phyloP scores from a whole-genome alignment of 176 grass and related monocot genomes.

The Musa schizocarpa region DNA sequence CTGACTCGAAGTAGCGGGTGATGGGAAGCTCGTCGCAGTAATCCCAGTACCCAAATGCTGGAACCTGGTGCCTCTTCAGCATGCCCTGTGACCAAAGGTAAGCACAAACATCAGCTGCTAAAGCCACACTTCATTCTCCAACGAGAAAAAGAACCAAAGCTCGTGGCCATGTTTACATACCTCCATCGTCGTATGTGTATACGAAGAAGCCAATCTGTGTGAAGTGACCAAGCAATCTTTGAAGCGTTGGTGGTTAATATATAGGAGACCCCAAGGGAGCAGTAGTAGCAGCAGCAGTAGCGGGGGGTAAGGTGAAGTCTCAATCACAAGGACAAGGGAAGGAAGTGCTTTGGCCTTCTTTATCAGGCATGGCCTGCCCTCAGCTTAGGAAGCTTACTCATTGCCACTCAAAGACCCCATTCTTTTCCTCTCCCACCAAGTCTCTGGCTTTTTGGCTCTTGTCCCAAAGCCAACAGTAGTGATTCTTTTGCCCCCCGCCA shows the following conservation, averaged over 20 bases:
- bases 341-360: conserved; percentile 16
- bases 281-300: not conserved
- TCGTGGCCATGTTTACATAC: not conserved
- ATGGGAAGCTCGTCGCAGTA: conserved; percentile 8
- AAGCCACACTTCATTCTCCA: too few species aligned
- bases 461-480: not conserved
- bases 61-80: conserved; percentile 6
- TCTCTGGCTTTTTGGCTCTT: not conserved
- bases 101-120: not conserved
- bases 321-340: conserved; percentile 2
- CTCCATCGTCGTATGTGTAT: not conserved
- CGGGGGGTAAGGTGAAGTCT: not conserved
- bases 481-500: not conserved
- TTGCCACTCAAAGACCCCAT: conserved; percentile 6
- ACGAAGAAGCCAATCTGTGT: too few species aligned
- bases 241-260: not conserved
- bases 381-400: conserved; percentile 5
- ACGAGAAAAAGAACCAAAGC: not conserved
- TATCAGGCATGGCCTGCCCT: conserved; percentile 5
- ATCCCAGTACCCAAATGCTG: conserved; percentile 5
- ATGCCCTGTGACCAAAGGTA: not conserved
- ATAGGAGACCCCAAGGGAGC: not conserved
- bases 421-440: not conserved
- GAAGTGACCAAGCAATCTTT: not conserved
- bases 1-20: conserved; percentile 1